Percentiles rank a stretch among this genome's conserved stretches.
Conservation (phyloP, 352 stramenopile genomes). For the Globisporangium parvum region DNA sequence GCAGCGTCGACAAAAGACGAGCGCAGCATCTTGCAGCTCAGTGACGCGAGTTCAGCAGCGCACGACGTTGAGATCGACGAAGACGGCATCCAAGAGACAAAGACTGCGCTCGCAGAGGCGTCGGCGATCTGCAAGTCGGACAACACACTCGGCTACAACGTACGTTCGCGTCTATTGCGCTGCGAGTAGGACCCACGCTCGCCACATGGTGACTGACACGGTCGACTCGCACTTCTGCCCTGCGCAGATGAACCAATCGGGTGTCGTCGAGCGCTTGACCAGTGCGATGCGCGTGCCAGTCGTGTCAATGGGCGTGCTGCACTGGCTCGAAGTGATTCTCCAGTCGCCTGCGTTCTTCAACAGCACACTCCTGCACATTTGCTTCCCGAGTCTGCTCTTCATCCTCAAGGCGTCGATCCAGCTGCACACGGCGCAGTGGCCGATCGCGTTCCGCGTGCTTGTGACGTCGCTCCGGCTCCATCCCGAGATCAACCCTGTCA, state of each 20-base stretch:
- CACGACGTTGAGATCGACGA: conserved; percentile 38
- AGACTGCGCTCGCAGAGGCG: conserved; percentile 60
- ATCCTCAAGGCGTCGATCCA: conserved; percentile 78
- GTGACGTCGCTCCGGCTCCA: conserved; percentile 70
- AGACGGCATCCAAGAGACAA: conserved; percentile 53
- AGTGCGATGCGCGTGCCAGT: conserved; percentile 74
- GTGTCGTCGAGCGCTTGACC: conserved; percentile 74
- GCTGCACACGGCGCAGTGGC: conserved; percentile 74
- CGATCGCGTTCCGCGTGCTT: conserved; percentile 74
- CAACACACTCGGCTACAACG: conserved; percentile 84
- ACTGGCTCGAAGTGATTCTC: conserved; percentile 79
- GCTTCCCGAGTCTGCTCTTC: conserved; percentile 72
- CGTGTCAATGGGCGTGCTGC: conserved; percentile 80
- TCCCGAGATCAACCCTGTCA: conserved; percentile 78
- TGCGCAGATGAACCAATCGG: conserved; percentile 79
- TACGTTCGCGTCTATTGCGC: conserved; percentile 20
- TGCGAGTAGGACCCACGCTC: too few species aligned
- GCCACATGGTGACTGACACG: neutral
- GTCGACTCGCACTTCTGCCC: neutral
- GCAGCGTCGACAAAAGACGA: conserved; percentile 72
- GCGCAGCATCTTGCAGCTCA: conserved; percentile 61
- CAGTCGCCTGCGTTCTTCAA: conserved; percentile 72
- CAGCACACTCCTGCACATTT: conserved; percentile 80
- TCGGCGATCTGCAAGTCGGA: conserved; percentile 80
- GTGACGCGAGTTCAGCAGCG: conserved; percentile 10